A percentile compares a stretch with the other conserved stretches of the same genome.
Conservation (phyloP, 164 flowering plant genomes). For the Litsea cubeba region DNA sequence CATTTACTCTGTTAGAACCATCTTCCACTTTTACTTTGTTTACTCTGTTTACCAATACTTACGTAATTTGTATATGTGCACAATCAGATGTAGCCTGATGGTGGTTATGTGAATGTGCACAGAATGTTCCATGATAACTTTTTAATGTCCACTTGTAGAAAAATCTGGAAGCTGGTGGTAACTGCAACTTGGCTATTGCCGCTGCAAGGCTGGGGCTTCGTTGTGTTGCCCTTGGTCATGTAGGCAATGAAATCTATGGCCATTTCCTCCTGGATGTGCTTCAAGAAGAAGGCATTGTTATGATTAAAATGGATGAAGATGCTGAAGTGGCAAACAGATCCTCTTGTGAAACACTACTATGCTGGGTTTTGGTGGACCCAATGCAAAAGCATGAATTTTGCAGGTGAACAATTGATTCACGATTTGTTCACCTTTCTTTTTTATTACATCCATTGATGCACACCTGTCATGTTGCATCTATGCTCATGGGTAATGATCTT, state of each 20-base stretch:
- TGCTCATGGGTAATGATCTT: not conserved
- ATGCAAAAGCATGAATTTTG: conserved; percentile 95
- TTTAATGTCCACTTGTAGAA: conserved; percentile 29
- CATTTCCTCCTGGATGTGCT: conserved; percentile 82
- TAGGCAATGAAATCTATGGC: conserved; percentile 89
- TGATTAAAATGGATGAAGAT: conserved; percentile 62
- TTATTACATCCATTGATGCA: not conserved
- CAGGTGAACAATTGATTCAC: conserved; percentile 43
- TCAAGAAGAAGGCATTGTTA: conserved; percentile 68
- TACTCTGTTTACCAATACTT: not conserved
- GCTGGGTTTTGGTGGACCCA: conserved; percentile 98
- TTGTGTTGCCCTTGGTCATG: conserved; percentile 76
- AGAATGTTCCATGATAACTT: not conserved
- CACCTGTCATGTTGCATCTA: not conserved
- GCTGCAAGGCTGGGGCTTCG: conserved; percentile 85
- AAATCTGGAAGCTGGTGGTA: conserved; percentile 99
- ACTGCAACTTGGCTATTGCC: conserved; percentile 93
- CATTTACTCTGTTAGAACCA: not conserved
- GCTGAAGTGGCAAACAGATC: conserved; percentile 24
- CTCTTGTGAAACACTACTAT: conserved; percentile 71
- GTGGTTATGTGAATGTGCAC: not conserved
- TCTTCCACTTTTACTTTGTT: too few relatives aligned
- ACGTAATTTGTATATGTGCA: too few relatives aligned
- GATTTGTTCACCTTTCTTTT: too few relatives aligned
- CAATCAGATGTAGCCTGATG: not conserved